These are phyloP conservation scores for Apiotrichum gracile DNA, from an alignment of 1,284 basidiomycete genomes.

Conservation along the genomic window DNA sequence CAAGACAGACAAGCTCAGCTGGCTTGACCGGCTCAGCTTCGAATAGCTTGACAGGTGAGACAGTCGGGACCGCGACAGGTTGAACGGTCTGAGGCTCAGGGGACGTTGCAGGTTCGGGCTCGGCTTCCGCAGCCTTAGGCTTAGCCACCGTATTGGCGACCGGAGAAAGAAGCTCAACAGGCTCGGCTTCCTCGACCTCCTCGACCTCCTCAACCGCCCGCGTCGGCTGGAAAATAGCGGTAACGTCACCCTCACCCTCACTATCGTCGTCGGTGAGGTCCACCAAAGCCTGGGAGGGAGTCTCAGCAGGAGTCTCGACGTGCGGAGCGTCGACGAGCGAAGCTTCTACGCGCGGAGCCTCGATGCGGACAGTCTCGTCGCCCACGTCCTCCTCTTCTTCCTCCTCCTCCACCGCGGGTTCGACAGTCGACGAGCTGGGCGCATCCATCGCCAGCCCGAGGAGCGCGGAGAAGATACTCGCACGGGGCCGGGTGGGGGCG, in stretches of 20 bases:
- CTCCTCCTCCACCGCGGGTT: background rate
- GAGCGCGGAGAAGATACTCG: slow-evolving; percentile 8
- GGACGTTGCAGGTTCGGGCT: too few relatives aligned
- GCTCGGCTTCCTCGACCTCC: background rate
- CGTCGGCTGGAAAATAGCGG: too few relatives aligned
- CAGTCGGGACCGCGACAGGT: too few relatives aligned
- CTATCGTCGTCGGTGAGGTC: too few relatives aligned
- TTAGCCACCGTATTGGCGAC: too few relatives aligned
- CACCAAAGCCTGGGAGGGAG: background rate
- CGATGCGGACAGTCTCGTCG: background rate
- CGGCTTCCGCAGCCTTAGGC: too few relatives aligned
- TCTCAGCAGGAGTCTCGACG: background rate
- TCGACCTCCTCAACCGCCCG: background rate
- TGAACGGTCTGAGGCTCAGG: too few relatives aligned
- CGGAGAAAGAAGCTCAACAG: background rate
- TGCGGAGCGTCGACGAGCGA: background rate
- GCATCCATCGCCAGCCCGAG: slow-evolving; percentile 4
- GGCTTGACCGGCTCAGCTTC: too few relatives aligned
- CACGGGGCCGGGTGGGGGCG: background rate
- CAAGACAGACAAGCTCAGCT: too few relatives aligned
- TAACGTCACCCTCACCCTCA: too few relatives aligned
- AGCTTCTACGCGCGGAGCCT: background rate
- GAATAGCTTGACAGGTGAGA: too few relatives aligned
- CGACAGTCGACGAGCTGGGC: background rate
- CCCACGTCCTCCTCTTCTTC: slow-evolving; percentile 1